phyloP scores from a whole-genome alignment of 345 rosid species.

The Litchi chinensis region DNA sequence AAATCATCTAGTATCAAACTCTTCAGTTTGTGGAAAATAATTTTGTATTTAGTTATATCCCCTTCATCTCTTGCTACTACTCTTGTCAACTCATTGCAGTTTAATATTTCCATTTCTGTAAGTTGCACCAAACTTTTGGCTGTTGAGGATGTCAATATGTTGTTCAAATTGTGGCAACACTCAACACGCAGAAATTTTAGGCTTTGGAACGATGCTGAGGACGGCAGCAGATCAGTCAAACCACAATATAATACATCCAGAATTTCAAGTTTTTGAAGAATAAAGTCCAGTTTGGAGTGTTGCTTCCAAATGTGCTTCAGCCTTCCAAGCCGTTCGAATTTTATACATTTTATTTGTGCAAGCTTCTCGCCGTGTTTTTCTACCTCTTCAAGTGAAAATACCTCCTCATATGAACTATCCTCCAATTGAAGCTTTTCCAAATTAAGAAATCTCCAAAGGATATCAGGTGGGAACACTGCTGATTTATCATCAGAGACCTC shows the following conservation, averaged over 20 bases:
- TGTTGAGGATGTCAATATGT: conserved; percentile 10
- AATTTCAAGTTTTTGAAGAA: conserved; percentile 15
- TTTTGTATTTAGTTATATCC: not conserved
- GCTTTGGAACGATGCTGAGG: conserved; percentile 6
- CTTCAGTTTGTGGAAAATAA: not conserved
- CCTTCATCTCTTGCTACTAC: not conserved
- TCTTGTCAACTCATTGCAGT: not conserved
- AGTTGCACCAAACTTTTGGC: conserved; percentile 16
- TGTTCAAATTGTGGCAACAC: not conserved
- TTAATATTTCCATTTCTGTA: not conserved
- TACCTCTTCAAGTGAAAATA: not conserved
- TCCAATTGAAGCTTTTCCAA: conserved; percentile 16
- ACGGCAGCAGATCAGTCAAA: not conserved
- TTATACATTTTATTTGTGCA: not conserved
- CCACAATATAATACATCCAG: not conserved
- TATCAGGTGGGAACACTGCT: not conserved
- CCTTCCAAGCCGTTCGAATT: not conserved
- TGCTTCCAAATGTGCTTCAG: conserved; percentile 19
- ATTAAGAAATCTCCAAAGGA: conserved; percentile 15
- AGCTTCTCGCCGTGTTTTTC: not conserved
- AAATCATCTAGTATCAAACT: not conserved
- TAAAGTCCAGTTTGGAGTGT: not conserved
- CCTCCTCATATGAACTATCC: conserved; percentile 2
- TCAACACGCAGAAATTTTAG: not conserved
- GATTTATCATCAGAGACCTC: not conserved